These are phyloP conservation scores for Podospora comata DNA, from an alignment of 495 filamentous ascomycete species.

Conservation along the genomic window DNA sequence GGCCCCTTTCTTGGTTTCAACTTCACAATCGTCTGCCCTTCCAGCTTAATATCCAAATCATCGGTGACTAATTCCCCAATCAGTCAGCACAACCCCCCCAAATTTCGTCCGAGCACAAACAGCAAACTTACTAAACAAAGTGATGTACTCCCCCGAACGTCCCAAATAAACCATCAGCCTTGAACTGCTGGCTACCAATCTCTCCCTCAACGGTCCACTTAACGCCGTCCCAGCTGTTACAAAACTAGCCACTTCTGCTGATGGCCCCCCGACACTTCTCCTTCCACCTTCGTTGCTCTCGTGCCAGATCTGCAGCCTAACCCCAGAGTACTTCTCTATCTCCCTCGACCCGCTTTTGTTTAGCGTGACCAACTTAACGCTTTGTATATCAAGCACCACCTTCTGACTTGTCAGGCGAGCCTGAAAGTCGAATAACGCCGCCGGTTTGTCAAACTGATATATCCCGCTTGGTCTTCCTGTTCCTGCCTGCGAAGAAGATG, in stretches of 20 bases:
- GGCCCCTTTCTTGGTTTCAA: conserved; percentile 29
- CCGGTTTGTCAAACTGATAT: conserved; percentile 27
- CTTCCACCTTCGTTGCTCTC: conserved; percentile 19
- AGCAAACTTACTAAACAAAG: conserved; percentile 27
- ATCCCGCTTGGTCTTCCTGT: conserved; percentile 30
- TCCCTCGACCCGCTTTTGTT: conserved; percentile 21
- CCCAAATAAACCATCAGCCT: conserved; percentile 34
- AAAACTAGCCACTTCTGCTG: conserved; percentile 31
- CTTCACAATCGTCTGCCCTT: conserved; percentile 31
- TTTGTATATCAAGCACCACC: conserved; percentile 35
- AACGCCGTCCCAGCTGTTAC: conserved; percentile 35
- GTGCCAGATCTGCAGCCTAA: conserved; percentile 37
- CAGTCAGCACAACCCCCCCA: not conserved
- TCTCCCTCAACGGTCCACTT: conserved; percentile 32
- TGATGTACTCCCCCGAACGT: conserved; percentile 32
- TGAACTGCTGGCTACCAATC: conserved; percentile 26
- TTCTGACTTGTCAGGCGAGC: conserved; percentile 34
- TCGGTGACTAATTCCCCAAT: conserved; percentile 27
- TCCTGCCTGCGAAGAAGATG: conserved; percentile 9
- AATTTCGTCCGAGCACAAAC: not conserved
- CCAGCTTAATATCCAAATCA: conserved; percentile 32
- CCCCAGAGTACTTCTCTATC: conserved; percentile 31
- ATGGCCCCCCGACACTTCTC: conserved; percentile 13
- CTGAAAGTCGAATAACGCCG: conserved; percentile 36
- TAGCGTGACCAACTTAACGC: conserved; percentile 31